A percentile compares a stretch with the other conserved stretches of the same genome.
Conservation (phyloP, 306 rosid genomes). For the Rubus parviflorus region DNA sequence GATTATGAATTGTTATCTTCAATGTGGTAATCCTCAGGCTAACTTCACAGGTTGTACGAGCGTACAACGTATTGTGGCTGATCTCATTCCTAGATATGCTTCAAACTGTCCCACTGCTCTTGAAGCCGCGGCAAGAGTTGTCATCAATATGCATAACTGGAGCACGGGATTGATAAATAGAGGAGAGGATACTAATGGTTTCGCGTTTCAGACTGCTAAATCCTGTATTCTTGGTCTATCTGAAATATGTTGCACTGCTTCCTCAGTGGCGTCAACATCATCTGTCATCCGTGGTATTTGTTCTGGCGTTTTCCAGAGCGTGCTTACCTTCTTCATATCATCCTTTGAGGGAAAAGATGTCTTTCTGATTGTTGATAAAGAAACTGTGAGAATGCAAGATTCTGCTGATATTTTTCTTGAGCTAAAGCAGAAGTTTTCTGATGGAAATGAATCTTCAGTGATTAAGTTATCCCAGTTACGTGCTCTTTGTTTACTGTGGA, state of each 20-base stretch:
- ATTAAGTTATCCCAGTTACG: slow-evolving; percentile 54
- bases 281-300: slow-evolving; percentile 76
- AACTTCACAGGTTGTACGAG: slow-evolving; percentile 72
- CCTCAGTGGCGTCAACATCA: slow-evolving; percentile 64
- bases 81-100: slow-evolving; percentile 88
- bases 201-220: slow-evolving; percentile 79
- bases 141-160: slow-evolving; percentile 73
- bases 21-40: slow-evolving; percentile 30
- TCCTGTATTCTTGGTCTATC: slow-evolving; percentile 70
- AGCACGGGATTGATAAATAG: slow-evolving; percentile 53
- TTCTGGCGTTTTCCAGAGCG: slow-evolving; percentile 72
- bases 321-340: slow-evolving; percentile 62
- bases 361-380: slow-evolving; percentile 53
- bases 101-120: slow-evolving; percentile 81
- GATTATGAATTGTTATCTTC: slow-evolving; percentile 1
- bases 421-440: slow-evolving; percentile 55
- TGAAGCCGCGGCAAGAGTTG: slow-evolving; percentile 78
- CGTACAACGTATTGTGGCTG: slow-evolving; percentile 82
- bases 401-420: slow-evolving; percentile 50
- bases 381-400: slow-evolving; percentile 58
- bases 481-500: slow-evolving; percentile 57
- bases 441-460: slow-evolving; percentile 55
- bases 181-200: slow-evolving; percentile 63
- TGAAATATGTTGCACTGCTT: slow-evolving; percentile 66
- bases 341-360: slow-evolving; percentile 69